Percentiles rank a stretch among this genome's conserved stretches.
Evolutionary conservation across 805 yeast species (phyloP).

Genomic region (Cyberlindnera saturnus): DNA sequence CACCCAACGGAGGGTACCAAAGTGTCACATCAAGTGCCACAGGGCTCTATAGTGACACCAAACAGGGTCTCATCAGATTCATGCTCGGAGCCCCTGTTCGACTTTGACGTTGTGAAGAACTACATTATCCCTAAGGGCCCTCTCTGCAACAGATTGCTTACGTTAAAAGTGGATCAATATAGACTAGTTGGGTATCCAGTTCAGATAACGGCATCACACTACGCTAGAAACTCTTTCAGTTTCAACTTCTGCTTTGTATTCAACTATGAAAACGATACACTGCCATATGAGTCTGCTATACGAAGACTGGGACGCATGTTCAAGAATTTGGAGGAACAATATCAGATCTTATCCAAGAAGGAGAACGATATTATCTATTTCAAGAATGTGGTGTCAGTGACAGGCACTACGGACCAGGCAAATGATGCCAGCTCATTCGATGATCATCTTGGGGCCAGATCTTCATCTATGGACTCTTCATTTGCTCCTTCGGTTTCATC

Average conservation of each 20-base stretch:
- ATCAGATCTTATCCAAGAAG: conserved; percentile 59
- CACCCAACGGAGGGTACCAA: conserved; percentile 96
- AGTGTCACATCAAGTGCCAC: conserved; percentile 86
- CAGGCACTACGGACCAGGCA: conserved; percentile 1
- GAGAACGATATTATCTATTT: conserved; percentile 36
- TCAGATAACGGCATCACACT: conserved; percentile 62
- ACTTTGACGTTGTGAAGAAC: conserved; percentile 82
- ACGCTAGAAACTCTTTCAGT: conserved; percentile 86
- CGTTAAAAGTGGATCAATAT: conserved; percentile 64
- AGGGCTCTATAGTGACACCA: conserved; percentile 50
- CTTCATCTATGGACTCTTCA: conserved; percentile 17
- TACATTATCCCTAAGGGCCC: conserved; percentile 92
- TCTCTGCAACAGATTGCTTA: conserved; percentile 74
- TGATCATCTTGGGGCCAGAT: conserved; percentile 8
- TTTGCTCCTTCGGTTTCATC: conserved; percentile 13
- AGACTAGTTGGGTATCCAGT: conserved; percentile 87
- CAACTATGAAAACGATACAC: conserved; percentile 70
- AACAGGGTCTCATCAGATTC: conserved; percentile 25
- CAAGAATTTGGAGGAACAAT: conserved; percentile 85
- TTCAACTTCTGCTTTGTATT: conserved; percentile 93
- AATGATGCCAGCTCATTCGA: conserved; percentile 6
- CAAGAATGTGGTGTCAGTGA: conserved; percentile 8
- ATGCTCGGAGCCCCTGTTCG: conserved; percentile 41
- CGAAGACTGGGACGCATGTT: conserved; percentile 84
- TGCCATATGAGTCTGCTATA: conserved; percentile 83